phyloP scores from a whole-genome alignment of 257 asterid species.

The Verbena officinalis region DNA sequence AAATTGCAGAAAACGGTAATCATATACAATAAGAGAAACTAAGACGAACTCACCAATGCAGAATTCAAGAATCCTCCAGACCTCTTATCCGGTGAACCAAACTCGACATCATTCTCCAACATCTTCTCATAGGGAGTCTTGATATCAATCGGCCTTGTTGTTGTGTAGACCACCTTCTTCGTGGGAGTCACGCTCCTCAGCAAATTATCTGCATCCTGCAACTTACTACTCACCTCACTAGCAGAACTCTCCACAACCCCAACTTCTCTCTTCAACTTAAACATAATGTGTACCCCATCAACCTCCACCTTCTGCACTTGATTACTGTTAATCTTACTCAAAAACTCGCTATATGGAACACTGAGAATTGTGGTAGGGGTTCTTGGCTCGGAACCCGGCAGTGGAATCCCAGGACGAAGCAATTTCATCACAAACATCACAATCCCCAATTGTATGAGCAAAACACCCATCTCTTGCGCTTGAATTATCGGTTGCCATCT shows the following conservation, averaged over 20 bases:
- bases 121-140: constrained; percentile 94
- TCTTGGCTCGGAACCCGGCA: constrained; percentile 89
- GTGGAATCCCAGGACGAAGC: constrained; percentile 85
- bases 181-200: constrained; percentile 69
- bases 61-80: constrained; percentile 95
- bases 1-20: background rate
- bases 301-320: constrained; percentile 95
- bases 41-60: constrained; percentile 80
- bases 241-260: constrained; percentile 47
- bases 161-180: constrained; percentile 73
- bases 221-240: constrained; percentile 54
- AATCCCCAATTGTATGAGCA: constrained; percentile 84
- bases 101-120: constrained; percentile 93
- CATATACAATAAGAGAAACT: constrained; percentile 1
- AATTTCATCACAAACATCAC: constrained; percentile 91
- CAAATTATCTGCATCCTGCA: constrained; percentile 76
- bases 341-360: constrained; percentile 89
- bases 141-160: constrained; percentile 88
- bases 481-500: constrained; percentile 86
- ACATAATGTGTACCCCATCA: constrained; percentile 95
- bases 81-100: constrained; percentile 97
- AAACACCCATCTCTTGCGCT: constrained; percentile 87
- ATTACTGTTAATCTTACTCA: constrained; percentile 72
- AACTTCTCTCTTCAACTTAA: constrained; percentile 75
- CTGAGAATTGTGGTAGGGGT: constrained; percentile 62